Base-by-base conservation (phyloP, 768 basidiomycete species). In the Russula earlei region DNA sequence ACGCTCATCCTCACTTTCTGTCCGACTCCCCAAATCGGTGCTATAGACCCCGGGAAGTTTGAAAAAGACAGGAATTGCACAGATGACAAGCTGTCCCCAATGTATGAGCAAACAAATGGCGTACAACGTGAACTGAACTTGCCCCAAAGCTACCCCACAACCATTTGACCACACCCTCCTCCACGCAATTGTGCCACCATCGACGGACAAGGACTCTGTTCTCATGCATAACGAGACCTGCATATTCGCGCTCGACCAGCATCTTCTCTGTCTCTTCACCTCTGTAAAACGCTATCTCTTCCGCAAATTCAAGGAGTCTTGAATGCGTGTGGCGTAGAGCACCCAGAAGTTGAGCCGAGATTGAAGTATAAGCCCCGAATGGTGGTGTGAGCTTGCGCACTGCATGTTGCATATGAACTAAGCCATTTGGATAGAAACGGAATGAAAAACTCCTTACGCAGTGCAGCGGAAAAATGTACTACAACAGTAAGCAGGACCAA, bases 141-240 rank as follows among this genome's bases (percentile, higher is more conserved):
- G 93, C 84, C 37, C 95, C 95, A 67, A 94, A 86, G 67, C 85
- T 87, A 62, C 95, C 94, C 95, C 95, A 99, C 8, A 94, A 65
- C 86, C 85, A 97, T 71, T 99, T 98, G 65, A 97, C 85, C 42
- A 99, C 84, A 2, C 90, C 92, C 69, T 98, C 95, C 69, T 99
- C 95, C 17, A 85, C 80, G 66, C 92, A 87, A 2, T 86, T 83
- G 69, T 95, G 91, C 86, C 85, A 90, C 79, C 94, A 89, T 33
- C 86, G 75, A 59, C 87, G 83, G 25, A 78, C 72, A 62, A 94
- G 74, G 2, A 94, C 86, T 55, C 78, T 77, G 62, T 86, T 86
- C 68, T 93, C 87, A 62, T 98, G 95, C 66, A 83, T 83, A 55
- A 95, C 77, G 24, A 95, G 76, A 7, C 81, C 80, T 27, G 85